A percentile compares a stretch with the other conserved stretches of the same genome.
Evolutionary conservation across 371 early-diverging fungal genomes (phyloP).

Genomic region (Umbelopsis sp.): DNA sequence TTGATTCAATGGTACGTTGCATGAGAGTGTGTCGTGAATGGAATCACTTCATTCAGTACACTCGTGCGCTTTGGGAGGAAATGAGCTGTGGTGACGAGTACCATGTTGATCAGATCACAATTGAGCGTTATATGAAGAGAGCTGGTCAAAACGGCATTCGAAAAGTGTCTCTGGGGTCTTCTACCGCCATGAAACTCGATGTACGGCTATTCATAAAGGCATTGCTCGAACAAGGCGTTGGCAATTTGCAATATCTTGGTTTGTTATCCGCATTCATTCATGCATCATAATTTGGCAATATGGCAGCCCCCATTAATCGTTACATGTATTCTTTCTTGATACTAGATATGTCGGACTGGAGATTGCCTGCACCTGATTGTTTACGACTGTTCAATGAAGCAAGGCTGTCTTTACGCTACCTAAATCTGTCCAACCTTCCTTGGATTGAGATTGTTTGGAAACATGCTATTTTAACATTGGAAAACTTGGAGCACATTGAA

Average conservation of each 20-base stretch:
- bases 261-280: not conserved
- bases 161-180: not conserved
- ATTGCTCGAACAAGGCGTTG: not conserved
- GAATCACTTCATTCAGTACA: not conserved
- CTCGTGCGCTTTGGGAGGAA: not conserved
- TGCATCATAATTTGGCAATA: not conserved
- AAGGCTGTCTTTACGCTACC: not conserved
- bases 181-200: not conserved
- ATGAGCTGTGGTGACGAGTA: not conserved
- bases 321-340: not conserved
- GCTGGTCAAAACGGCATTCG: not conserved
- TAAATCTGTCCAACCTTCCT: not conserved
- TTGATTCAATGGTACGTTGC: slow-evolving; percentile 4
- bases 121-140: not conserved
- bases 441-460: not conserved
- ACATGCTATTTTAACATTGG: not conserved
- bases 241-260: slow-evolving; percentile 1
- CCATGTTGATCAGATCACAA: not conserved
- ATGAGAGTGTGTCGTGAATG: not conserved
- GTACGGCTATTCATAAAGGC: not conserved
- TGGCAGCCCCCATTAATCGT: not conserved
- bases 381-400: not conserved
- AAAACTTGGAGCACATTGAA: not conserved
- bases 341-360: slow-evolving; percentile 1
- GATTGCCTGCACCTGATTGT: not conserved